Base-by-base conservation (phyloP, 371 early-diverging fungal species). In the Fennellomyces sp. region DNA sequence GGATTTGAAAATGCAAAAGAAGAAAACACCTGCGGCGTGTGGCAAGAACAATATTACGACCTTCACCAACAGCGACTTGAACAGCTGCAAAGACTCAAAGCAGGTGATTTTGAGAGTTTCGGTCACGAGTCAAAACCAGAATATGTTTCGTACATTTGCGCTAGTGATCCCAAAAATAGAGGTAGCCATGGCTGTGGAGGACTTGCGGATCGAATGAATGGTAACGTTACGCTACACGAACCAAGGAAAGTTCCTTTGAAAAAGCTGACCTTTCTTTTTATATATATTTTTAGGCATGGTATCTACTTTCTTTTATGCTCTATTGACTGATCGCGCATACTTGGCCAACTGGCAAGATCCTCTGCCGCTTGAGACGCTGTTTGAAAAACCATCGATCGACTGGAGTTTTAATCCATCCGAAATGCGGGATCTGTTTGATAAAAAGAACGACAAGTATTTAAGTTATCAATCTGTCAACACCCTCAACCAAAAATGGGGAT, bases 181-280 rank as follows among this genome's bases (percentile, higher is more conserved):
- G 52, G 41, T n/a, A 72, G 71, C 27, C 68, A 72, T 56, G 77
- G 80, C 11, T 80, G 80, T 58, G 80, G 80, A 55, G 80, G 80
- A 38, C 55, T 80, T 21, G 80, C 77, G 13, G 80, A 80, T 60
- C 63, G 80, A 58, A 76, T 80, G 77, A 73, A 67, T 41, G 80
- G 78, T 78, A 72, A 63, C n/a, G n/a, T n/a, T n/a, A n/a, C n/a
- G n/a, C n/a, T n/a, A n/a, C n/a, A n/a, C n/a, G n/a, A n/a, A n/a
- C n/a, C n/a, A n/a, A 45, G 23, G 19, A 21, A 1, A 6, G 10
- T 45, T 1, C 23, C 25, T 10, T 45, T 45, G 35, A 33, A 33
- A n/a, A n/a, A n/a, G n/a, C n/a, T 45, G 45, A 21, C 23, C 17
- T 45, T 10, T 15, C 39, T 15, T 39, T 39, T 11, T n/a, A n/a